phyloP scores from a whole-genome alignment of 139 green algal species.

The Picochlorum sp. region DNA sequence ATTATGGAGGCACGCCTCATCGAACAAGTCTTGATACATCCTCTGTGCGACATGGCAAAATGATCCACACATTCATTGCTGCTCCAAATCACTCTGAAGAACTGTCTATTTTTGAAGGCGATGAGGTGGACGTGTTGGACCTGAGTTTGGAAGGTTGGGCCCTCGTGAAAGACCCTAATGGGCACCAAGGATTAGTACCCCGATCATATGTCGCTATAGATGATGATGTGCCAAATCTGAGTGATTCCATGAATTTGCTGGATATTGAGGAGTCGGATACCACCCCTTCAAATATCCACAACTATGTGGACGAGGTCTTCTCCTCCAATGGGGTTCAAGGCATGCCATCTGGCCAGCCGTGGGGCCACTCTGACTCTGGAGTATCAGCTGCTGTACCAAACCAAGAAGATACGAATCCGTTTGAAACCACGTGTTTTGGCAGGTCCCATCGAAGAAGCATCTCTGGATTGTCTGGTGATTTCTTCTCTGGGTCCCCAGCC shows the following conservation, averaged over 20 bases:
- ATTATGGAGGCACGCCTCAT: not conserved
- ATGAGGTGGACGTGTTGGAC: constrained; percentile 31
- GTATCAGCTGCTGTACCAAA: no score
- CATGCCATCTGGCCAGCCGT: not conserved
- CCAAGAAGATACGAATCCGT: not conserved
- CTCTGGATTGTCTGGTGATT: not conserved
- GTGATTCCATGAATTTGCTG: no score
- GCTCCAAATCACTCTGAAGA: constrained; percentile 30
- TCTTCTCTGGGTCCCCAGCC: no score
- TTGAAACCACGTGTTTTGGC: not conserved
- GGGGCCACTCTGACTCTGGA: not conserved
- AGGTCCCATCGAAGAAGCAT: not conserved
- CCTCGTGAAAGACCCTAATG: constrained; percentile 24
- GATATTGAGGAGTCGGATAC: no score
- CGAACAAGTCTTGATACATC: not conserved
- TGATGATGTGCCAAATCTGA: not conserved
- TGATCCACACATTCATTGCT: constrained; percentile 32
- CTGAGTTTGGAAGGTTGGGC: constrained; percentile 26
- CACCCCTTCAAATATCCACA: no score
- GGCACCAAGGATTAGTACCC: constrained; percentile 27
- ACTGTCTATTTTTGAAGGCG: constrained; percentile 33
- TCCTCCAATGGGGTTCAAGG: not conserved
- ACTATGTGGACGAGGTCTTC: no score
- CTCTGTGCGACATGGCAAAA: constrained; percentile 12
- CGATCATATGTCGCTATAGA: constrained; percentile 22